A percentile compares a stretch with the other conserved stretches of the same genome.
phyloP scores from a whole-genome alignment of 2,329 filamentous ascomycete genomes.

The Xylaria sp. region DNA sequence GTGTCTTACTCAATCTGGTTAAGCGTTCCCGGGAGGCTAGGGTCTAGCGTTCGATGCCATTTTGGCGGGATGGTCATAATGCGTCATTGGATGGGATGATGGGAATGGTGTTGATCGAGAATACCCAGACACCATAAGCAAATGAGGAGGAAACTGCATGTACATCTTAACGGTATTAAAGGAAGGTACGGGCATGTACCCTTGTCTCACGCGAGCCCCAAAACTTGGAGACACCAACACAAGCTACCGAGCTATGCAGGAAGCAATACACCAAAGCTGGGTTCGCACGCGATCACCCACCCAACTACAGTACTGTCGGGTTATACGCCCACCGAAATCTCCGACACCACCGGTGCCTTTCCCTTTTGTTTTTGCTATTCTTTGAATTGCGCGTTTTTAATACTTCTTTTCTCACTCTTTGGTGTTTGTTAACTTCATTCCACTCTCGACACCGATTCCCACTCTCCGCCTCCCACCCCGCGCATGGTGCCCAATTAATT shows the following conservation, averaged over 20 bases:
- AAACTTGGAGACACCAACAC: not conserved
- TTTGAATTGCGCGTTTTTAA: not conserved
- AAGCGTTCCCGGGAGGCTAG: slow-evolving; percentile 4
- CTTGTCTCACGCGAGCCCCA: not conserved
- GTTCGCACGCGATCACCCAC: slow-evolving; percentile 21
- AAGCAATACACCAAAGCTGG: not conserved
- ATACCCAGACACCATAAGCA: not conserved
- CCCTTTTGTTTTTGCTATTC: not conserved
- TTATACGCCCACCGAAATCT: slow-evolving; percentile 22
- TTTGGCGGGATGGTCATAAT: slow-evolving; percentile 15
- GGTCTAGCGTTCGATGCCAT: not conserved
- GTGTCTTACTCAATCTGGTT: slow-evolving; percentile 11
- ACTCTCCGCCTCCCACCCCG: not conserved
- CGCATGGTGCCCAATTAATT: slow-evolving; percentile 27
- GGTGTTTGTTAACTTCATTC: not conserved
- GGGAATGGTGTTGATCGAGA: not conserved
- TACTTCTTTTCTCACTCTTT: not conserved
- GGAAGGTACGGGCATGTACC: not conserved
- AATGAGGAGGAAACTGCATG: not conserved
- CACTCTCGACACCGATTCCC: not conserved
- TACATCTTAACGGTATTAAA: not conserved
- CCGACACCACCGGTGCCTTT: slow-evolving; percentile 23
- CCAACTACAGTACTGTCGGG: not conserved
- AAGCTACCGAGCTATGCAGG: not conserved
- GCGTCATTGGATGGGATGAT: slow-evolving; percentile 16